phyloP scores from a whole-genome alignment of 768 basidiomycete species.

The Leccinellum rugosiceps region DNA sequence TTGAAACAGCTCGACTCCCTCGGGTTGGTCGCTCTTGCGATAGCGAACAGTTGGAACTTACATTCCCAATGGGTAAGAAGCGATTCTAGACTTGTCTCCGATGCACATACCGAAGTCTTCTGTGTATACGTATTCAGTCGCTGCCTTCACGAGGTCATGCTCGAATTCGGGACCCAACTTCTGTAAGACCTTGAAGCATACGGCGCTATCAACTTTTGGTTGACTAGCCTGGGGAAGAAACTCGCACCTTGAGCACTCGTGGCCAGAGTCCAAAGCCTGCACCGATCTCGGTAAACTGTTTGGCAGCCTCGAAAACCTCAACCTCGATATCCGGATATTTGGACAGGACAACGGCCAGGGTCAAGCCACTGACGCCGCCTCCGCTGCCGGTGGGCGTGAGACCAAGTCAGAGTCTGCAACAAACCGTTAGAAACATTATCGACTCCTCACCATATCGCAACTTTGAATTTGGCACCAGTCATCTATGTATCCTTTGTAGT shows the following conservation, averaged over 20 bases:
- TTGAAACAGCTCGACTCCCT: conserved; percentile 52
- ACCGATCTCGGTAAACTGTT: conserved; percentile 51
- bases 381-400: conserved; percentile 27
- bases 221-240: neutral
- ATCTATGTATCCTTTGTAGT: neutral
- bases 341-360: conserved; percentile 35
- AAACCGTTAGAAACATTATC: neutral
- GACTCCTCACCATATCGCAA: neutral
- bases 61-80: neutral
- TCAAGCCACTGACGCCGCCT: conserved; percentile 41
- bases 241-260: conserved; percentile 27
- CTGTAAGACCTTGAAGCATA: conserved; percentile 17
- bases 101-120: conserved; percentile 20
- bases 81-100: neutral
- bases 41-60: conserved; percentile 53
- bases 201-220: neutral
- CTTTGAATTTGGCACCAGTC: neutral
- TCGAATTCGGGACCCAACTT: conserved; percentile 22
- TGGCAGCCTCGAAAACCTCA: conserved; percentile 53
- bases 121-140: conserved; percentile 20
- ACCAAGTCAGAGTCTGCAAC: neutral
- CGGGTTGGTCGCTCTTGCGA: conserved; percentile 58
- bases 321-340: conserved; percentile 52
- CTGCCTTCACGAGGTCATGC: conserved; percentile 11
- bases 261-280: conserved; percentile 55